Conservation (phyloP, 2,329 filamentous ascomycete species). For the Alternaria gaisen region DNA sequence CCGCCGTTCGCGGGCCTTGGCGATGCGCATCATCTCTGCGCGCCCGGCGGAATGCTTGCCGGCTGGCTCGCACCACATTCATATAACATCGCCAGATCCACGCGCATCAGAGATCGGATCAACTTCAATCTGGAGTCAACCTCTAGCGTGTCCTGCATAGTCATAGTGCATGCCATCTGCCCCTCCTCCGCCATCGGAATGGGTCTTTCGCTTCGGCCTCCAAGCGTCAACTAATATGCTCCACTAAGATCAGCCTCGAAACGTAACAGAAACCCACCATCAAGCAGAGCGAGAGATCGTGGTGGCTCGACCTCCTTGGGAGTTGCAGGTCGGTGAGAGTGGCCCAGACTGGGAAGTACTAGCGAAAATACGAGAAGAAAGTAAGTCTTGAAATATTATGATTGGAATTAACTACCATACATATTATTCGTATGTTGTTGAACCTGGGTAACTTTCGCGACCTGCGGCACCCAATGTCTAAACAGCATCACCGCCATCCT, state of each 20-base stretch:
- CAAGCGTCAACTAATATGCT: constrained; percentile 26
- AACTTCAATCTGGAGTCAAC: not conserved
- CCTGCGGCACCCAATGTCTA: not conserved
- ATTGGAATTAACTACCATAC: not conserved
- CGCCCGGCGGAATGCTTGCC: not conserved
- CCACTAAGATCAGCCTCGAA: constrained; percentile 31
- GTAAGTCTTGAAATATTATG: not conserved
- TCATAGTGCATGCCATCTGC: not conserved
- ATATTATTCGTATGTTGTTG: not conserved
- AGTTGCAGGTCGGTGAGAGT: not conserved
- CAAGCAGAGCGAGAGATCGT: constrained; percentile 6
- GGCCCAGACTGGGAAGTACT: not conserved
- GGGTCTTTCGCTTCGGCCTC: constrained; percentile 11
- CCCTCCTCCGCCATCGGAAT: constrained; percentile 34
- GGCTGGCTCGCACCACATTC: constrained; percentile 5
- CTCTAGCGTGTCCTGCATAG: not conserved
- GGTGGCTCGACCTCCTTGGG: not conserved
- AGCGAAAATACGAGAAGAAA: not conserved
- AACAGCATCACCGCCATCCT: constrained; percentile 7
- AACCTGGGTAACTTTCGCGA: not conserved
- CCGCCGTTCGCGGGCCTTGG: constrained; percentile 38
- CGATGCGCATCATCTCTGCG: constrained; percentile 11
- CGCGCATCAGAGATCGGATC: not conserved
- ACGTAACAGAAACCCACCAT: constrained; percentile 38
- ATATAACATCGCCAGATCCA: constrained; percentile 3